These are phyloP conservation scores for Ceratocystiopsis minuta DNA, from an alignment of 2,329 filamentous ascomycete genomes.

Conservation along the genomic window DNA sequence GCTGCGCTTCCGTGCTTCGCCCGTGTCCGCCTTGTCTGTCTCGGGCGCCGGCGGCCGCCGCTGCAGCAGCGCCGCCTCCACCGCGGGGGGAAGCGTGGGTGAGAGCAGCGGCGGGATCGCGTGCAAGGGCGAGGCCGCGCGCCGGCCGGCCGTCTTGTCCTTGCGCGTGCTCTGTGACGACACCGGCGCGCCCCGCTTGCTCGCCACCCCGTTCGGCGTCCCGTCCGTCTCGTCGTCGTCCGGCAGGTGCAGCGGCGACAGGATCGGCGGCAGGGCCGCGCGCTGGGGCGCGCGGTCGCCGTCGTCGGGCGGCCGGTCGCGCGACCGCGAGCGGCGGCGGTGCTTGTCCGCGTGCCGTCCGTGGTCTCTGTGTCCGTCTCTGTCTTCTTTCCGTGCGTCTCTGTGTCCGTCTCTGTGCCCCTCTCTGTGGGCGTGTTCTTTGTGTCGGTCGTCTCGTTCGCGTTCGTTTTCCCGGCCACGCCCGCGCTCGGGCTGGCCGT, in stretches of 20 bases:
- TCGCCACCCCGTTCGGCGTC: conserved; percentile 2
- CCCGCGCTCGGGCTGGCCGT: no score
- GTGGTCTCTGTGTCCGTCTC: conserved; percentile 2
- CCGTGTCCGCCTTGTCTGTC: conserved; percentile 1
- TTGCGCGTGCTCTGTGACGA: no score
- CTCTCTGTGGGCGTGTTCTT: neutral
- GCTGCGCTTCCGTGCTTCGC: neutral
- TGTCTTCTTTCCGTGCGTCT: neutral
- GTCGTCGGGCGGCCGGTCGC: conserved; percentile 18
- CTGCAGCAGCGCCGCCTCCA: conserved; percentile 22
- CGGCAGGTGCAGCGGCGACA: conserved; percentile 35
- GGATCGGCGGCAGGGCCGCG: conserved; percentile 26
- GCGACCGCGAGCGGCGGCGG: conserved; percentile 1
- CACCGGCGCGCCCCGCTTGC: no score
- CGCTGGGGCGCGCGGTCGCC: conserved; percentile 10
- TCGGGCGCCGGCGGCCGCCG: neutral
- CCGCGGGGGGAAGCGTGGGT: conserved; percentile 33
- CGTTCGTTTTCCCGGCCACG: neutral
- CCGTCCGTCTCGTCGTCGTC: conserved; percentile 11
- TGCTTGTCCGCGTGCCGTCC: no score
- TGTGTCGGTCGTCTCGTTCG: no score
- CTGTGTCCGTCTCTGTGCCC: neutral
- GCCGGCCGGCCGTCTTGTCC: no score
- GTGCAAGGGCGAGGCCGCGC: conserved; percentile 12
- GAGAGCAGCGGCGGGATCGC: conserved; percentile 32